phyloP scores from a whole-genome alignment of 805 yeast species.

The Ogataea degrootiae region DNA sequence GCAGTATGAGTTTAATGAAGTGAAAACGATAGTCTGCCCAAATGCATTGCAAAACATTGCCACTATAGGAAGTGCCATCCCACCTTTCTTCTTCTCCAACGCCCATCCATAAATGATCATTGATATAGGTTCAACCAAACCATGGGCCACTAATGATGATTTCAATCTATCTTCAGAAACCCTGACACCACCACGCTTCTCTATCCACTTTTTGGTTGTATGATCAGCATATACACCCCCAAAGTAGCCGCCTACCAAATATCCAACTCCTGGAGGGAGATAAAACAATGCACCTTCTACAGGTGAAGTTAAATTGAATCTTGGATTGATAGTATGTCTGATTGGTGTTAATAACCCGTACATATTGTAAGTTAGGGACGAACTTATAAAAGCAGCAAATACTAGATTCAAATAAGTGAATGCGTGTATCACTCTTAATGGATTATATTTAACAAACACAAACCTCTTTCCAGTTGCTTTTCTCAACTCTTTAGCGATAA shows the following conservation, averaged over 20 bases:
- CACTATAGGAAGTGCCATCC: conserved; percentile 50
- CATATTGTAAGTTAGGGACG: conserved; percentile 44
- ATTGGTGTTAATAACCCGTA: conserved; percentile 51
- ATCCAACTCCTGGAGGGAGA: conserved; percentile 55
- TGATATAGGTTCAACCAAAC: conserved; percentile 41
- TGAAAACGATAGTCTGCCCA: conserved; percentile 48
- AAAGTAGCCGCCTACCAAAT: conserved; percentile 41
- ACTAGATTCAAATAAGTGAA: conserved; percentile 39
- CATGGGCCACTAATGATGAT: conserved; percentile 35
- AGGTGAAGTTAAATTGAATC: conserved; percentile 45
- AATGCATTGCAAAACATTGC: conserved; percentile 44
- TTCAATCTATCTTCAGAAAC: conserved; percentile 51
- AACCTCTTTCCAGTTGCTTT: conserved; percentile 32
- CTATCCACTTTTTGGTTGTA: conserved; percentile 39
- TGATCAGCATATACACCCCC: conserved; percentile 53
- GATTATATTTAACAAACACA: conserved; percentile 41
- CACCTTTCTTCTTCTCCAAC: conserved; percentile 44
- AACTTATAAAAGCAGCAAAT: conserved; percentile 39
- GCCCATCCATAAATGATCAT: conserved; percentile 53
- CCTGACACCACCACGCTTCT: conserved; percentile 36
- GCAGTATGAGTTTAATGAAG: conserved; percentile 52
- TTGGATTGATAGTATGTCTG: conserved; percentile 49
- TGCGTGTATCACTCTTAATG: conserved; percentile 39
- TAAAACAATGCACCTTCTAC: conserved; percentile 49
- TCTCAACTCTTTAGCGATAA: conserved; percentile 25